Base-by-base conservation (phyloP, 2,329 filamentous ascomycete species). In the Penicillium sp. region DNA sequence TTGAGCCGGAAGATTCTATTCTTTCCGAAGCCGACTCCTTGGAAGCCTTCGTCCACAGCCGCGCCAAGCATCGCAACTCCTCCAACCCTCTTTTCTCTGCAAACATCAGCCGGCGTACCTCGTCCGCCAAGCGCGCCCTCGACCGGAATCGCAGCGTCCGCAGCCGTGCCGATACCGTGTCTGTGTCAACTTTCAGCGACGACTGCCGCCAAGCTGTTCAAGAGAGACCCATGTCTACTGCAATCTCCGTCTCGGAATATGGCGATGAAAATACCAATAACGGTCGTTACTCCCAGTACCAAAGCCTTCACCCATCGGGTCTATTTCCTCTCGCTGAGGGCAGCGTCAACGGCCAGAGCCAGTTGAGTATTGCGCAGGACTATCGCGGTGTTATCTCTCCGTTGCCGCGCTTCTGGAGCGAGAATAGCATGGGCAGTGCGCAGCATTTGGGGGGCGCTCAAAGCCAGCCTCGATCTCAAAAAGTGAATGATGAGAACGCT, bases 41-140 rank as follows among this genome's bases (percentile, higher is more conserved):
- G 10, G 68, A 71, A 42, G 68, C 67, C 3, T 71, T 71, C 47
- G 66, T 71, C 12, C 67, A 71, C 49, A 64, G 60, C 36, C 66
- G 68, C 3, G 68, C 68, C 35, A 70, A 68, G 42, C 58, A 61
- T 43, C 65, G 68, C 46, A 71, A 71, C 50, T 70, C 68, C 2
- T 57, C 65, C 27, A 71, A 71, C 40, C 68, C 68, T 2, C 51
- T 71, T 37, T 71, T 71, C 49, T 67, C 68, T 2, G 66, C 64
- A 2, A 65, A 69, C 46, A 56, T 64, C 43, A 64, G 59, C 28
- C 66, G 65, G 28, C 65, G 65, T 35, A 57, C 55, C 3, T 68
- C 66, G 6, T 68, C 66, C 5, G 64, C 63, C 13, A 43, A 65
- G 12, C 66, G 68, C 14, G 64, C 67, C 2, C 54, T 71, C 2